Evolutionary conservation across 2,329 filamentous ascomycete genomes (phyloP).

Genomic region (Fusarium hainanense): DNA sequence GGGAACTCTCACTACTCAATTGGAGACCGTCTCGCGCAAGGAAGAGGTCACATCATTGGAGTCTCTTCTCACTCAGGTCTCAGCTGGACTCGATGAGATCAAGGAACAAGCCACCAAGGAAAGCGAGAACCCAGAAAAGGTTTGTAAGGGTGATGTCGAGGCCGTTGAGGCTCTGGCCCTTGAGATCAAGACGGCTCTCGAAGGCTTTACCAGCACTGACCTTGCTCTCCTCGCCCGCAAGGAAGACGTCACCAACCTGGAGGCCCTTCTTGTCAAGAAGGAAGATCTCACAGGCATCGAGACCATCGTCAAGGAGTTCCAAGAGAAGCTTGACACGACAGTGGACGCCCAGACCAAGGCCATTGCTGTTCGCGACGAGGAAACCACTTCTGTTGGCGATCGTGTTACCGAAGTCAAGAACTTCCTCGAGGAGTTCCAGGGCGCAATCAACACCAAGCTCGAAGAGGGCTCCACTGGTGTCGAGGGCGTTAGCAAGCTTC

Average conservation of each 20-base stretch:
- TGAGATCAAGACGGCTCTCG: slow-evolving; percentile 84
- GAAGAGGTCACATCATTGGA: slow-evolving; percentile 83
- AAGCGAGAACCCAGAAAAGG: slow-evolving; percentile 68
- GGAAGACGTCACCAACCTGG: slow-evolving; percentile 73
- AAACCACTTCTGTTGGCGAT: slow-evolving; percentile 81
- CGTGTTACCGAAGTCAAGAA: slow-evolving; percentile 82
- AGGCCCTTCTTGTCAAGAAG: slow-evolving; percentile 77
- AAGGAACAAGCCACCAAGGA: slow-evolving; percentile 67
- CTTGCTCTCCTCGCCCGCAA: slow-evolving; percentile 78
- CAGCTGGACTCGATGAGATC: slow-evolving; percentile 79
- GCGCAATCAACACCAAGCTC: slow-evolving; percentile 79
- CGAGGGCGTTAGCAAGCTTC: slow-evolving; percentile 76
- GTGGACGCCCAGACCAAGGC: slow-evolving; percentile 80
- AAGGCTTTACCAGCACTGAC: slow-evolving; percentile 76
- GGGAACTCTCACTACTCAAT: slow-evolving; percentile 70
- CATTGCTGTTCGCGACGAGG: slow-evolving; percentile 84
- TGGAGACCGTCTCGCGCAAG: slow-evolving; percentile 79
- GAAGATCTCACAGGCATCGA: slow-evolving; percentile 74
- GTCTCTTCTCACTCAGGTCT: slow-evolving; percentile 81
- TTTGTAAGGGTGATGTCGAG: slow-evolving; percentile 85
- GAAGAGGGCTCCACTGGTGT: slow-evolving; percentile 78
- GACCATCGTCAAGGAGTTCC: slow-evolving; percentile 76
- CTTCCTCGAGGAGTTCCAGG: slow-evolving; percentile 81
- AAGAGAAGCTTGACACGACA: slow-evolving; percentile 73
- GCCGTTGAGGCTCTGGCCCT: slow-evolving; percentile 82